Percentiles rank a stretch among this genome's conserved stretches.
These are phyloP conservation scores for Echria macrotheca DNA, from an alignment of 495 filamentous ascomycete genomes.

Conservation along the genomic window DNA sequence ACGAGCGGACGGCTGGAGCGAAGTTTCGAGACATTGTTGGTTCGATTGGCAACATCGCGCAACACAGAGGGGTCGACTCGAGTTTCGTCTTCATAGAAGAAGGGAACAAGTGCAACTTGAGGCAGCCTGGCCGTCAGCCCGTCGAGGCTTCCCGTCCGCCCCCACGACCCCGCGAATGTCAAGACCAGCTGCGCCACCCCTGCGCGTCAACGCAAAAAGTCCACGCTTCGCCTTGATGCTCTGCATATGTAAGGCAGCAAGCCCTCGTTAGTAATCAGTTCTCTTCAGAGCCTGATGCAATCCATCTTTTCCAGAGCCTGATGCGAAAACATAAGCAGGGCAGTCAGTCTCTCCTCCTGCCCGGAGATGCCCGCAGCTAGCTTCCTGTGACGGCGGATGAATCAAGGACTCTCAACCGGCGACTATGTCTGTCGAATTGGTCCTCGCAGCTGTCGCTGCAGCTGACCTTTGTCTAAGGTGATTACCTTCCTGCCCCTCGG, in stretches of 20 bases:
- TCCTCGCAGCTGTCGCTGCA: not conserved
- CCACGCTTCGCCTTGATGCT: not conserved
- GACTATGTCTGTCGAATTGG: not conserved
- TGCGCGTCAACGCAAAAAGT: not conserved
- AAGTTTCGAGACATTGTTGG: not conserved
- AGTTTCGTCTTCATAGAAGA: not conserved
- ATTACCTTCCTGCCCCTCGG: not conserved
- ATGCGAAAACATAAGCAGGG: too few relatives aligned
- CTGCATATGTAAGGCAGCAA: too few relatives aligned
- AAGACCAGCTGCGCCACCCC: not conserved
- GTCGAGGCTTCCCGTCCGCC: not conserved
- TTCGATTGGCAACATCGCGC: not conserved
- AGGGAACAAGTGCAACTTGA: not conserved
- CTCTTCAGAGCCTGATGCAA: not conserved
- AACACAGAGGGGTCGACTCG: not conserved
- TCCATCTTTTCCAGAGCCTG: not conserved
- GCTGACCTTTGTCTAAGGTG: not conserved
- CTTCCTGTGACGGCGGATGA: not conserved
- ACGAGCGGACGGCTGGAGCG: not conserved
- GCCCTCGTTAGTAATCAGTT: not conserved
- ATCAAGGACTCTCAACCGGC: not conserved
- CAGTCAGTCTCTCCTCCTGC: not conserved
- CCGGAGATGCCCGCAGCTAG: too few relatives aligned
- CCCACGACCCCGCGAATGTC: conserved; percentile 4
- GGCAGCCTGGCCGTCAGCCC: conserved; percentile 1